Evolutionary conservation across 345 rosid species (phyloP).

Genomic region (Populus ilicifolia): DNA sequence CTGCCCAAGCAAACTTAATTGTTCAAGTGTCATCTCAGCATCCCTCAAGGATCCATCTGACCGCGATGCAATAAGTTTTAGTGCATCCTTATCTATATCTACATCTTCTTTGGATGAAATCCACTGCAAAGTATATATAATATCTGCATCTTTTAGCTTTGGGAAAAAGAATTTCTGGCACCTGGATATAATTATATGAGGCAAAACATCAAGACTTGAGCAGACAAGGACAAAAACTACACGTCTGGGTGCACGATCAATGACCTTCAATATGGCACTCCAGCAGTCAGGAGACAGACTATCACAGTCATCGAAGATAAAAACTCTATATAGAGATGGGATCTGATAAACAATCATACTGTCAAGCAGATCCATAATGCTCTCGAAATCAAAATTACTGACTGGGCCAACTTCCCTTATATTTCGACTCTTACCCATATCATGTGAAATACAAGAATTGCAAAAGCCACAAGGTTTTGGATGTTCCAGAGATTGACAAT

Average conservation of each 20-base stretch:
- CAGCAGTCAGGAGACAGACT: constrained; percentile 73
- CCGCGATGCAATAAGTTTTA: constrained; percentile 87
- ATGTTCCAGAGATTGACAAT: constrained; percentile 69
- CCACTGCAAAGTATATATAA: constrained; percentile 66
- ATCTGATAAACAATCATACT: constrained; percentile 48
- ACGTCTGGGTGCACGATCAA: constrained; percentile 72
- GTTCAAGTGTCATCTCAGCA: constrained; percentile 95
- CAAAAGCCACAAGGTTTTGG: constrained; percentile 82
- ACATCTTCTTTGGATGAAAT: constrained; percentile 70
- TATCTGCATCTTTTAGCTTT: constrained; percentile 85
- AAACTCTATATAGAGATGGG: constrained; percentile 56
- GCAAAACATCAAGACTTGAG: constrained; percentile 83
- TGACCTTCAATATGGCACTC: constrained; percentile 73
- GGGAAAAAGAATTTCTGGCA: constrained; percentile 97
- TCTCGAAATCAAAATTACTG: constrained; percentile 64
- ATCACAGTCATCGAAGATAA: constrained; percentile 83
- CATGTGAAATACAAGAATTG: constrained; percentile 66
- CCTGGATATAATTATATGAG: constrained; percentile 86
- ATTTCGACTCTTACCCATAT: constrained; percentile 64
- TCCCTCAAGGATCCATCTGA: constrained; percentile 98
- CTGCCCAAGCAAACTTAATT: constrained; percentile 84
- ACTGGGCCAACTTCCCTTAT: constrained; percentile 82
- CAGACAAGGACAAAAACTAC: constrained; percentile 81
- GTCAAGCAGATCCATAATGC: constrained; percentile 68
- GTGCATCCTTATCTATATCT: constrained; percentile 70